phyloP scores from a whole-genome alignment of 306 rosid genomes.

The Rubus parviflorus region DNA sequence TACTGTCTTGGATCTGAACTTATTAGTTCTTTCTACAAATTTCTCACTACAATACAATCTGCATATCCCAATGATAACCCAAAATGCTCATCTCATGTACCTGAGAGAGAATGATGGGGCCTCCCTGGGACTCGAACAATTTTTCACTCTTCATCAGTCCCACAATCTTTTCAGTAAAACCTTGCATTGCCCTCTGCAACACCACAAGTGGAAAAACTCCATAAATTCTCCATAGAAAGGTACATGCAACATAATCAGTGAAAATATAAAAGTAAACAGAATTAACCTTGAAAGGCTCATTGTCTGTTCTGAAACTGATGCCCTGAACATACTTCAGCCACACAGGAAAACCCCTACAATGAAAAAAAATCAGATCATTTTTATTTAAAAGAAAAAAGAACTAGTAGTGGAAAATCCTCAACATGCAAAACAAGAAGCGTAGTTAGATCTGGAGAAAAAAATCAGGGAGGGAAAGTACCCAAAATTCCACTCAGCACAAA shows the following conservation, averaged over 20 bases:
- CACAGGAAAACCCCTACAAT: conserved; percentile 92
- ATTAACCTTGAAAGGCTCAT: conserved; percentile 95
- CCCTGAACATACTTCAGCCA: conserved; percentile 99
- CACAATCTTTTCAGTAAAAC: conserved; percentile 93
- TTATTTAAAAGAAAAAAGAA: not conserved
- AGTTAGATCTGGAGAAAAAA: conserved; percentile 9
- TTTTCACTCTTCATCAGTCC: conserved; percentile 91
- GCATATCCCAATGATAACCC: not conserved
- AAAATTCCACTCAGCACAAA: conserved; percentile 99
- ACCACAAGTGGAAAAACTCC: conserved; percentile 21
- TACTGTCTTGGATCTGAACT: conserved; percentile 4
- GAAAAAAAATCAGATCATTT: not conserved
- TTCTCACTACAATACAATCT: not conserved
- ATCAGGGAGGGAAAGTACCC: conserved; percentile 55
- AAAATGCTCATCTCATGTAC: conserved; percentile 32
- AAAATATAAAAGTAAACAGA: conserved; percentile 11
- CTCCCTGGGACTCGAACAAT: conserved; percentile 92
- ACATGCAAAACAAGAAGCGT: not conserved
- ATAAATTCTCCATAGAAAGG: not conserved
- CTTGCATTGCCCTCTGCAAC: conserved; percentile 92
- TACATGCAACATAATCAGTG: not conserved
- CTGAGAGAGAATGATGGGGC: conserved; percentile 99
- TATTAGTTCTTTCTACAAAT: not conserved
- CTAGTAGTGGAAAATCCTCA: not conserved
- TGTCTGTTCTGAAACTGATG: conserved; percentile 97